Base-by-base conservation (phyloP, 208 protist species). In the Plasmodiophora brassicae region DNA sequence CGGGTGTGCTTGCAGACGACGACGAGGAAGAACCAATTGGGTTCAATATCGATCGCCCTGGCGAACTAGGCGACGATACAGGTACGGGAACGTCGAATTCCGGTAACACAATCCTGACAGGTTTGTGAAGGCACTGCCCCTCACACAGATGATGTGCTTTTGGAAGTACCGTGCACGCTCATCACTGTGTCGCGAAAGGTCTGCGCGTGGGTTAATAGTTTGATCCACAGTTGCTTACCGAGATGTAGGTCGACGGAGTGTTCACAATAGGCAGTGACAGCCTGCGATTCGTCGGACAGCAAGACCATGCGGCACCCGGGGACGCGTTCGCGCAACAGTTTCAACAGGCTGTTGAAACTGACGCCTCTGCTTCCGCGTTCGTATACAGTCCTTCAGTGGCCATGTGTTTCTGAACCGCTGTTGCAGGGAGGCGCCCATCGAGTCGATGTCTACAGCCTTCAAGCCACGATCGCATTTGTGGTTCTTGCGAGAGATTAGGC, bases 401-500 rank as follows among this genome's bases (percentile, higher is more conserved):
- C 14, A 25, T 28, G 50, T 57, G 50, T 28, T 57, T 57, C 50
- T 57, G 50, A 57, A 14, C 50, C 25, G n/a, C 14, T 57, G 14
- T 25, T 57, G 50, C n/a, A 78, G 65, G n/a, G 65, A 78, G 41
- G 10, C 65, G 32, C n/a, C 65, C 41, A 38, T 32, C n/a, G 5
- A 44, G 5, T n/a, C 32, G 32, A 8, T 44, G 5, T 32, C 41
- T n/a, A 32, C n/a, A 38, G 32, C 65, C 10, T 78, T 78, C 65
- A 78, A 78, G n/a, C 65, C 65, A 36, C 65, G 65, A 5, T 78
- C 65, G 65, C 65, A 78, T 78, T 78, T 44, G 10, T 78, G 65
- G 65, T 32, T 78, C 32, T 38, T 78, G 14, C 65, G 65, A 14
- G 65, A 86, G 36, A 53, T 53, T 87, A 28, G 44, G 20, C 45